Evolutionary conservation across 2,329 filamentous ascomycete species (phyloP).

Genomic region (Penicillium glabrum): DNA sequence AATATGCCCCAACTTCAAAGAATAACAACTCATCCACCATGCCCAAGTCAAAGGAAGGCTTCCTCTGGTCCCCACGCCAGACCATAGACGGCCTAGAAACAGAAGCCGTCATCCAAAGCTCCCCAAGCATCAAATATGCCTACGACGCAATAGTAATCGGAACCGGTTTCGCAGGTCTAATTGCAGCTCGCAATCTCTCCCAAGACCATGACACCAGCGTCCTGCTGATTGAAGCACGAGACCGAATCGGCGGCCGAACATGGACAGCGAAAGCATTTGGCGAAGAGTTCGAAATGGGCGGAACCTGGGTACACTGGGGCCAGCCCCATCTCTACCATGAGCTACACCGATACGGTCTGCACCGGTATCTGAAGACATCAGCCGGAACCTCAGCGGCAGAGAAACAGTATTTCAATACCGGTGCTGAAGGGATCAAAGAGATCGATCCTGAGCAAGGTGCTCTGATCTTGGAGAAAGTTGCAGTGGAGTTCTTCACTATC

Average conservation of each 20-base stretch:
- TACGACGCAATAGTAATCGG: not conserved
- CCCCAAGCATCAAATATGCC: no score
- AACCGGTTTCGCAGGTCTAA: not conserved
- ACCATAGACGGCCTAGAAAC: no score
- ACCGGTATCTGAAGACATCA: slow-evolving; percentile 18
- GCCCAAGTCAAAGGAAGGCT: not conserved
- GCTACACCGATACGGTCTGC: slow-evolving; percentile 24
- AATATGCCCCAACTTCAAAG: no score
- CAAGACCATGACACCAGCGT: slow-evolving; percentile 10
- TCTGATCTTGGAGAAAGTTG: slow-evolving; percentile 9
- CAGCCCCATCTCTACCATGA: slow-evolving; percentile 33
- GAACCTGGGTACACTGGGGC: slow-evolving; percentile 43
- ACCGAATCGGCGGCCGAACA: slow-evolving; percentile 45
- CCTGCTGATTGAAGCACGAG: slow-evolving; percentile 40
- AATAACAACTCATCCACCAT: not conserved
- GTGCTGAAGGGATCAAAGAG: not conserved
- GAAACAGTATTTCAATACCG: not conserved
- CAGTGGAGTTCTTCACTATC: slow-evolving; percentile 30
- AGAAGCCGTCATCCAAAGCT: no score
- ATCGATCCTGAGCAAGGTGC: not conserved
- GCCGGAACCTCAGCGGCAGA: slow-evolving; percentile 11
- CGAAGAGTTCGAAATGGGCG: slow-evolving; percentile 43
- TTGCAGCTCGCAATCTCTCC: not conserved
- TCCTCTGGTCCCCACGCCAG: no score
- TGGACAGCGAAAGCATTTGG: slow-evolving; percentile 39